These are phyloP conservation scores for Candida golubevii DNA, from an alignment of 805 yeast species.

Conservation along the genomic window DNA sequence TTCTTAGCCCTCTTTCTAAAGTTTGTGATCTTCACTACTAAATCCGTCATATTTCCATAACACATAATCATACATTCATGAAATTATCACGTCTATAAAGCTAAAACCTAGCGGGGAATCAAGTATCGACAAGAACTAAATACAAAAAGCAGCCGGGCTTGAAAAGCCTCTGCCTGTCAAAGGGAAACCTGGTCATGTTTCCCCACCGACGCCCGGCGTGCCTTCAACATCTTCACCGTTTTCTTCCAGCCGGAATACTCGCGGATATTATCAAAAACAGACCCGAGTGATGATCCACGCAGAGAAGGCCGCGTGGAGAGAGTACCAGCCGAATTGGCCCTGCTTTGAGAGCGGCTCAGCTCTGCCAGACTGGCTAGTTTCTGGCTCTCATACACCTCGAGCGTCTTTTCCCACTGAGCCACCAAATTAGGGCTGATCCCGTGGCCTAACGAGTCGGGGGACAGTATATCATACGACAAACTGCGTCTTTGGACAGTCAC, in stretches of 20 bases:
- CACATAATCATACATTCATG: too few species aligned
- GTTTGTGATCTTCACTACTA: too few species aligned
- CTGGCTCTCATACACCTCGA: slow-evolving; percentile 8
- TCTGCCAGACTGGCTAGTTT: slow-evolving; percentile 7
- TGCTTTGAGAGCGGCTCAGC: slow-evolving; percentile 9
- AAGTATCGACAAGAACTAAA: slow-evolving; percentile 1
- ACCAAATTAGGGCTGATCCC: slow-evolving; percentile 9
- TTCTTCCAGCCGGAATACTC: slow-evolving; percentile 27
- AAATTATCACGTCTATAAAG: too few species aligned
- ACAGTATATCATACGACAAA: slow-evolving; percentile 1
- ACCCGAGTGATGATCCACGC: slow-evolving; percentile 32
- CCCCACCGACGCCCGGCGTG: slow-evolving; percentile 24
- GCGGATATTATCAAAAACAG: slow-evolving; percentile 27
- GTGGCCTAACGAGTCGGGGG: slow-evolving; percentile 1
- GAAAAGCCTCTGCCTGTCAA: not conserved
- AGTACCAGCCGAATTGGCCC: slow-evolving; percentile 13
- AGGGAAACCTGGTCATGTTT: slow-evolving; percentile 4
- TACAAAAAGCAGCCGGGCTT: not conserved
- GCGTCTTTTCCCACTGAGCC: slow-evolving; percentile 15
- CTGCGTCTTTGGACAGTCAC: not conserved
- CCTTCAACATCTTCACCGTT: slow-evolving; percentile 27
- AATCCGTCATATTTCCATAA: too few species aligned
- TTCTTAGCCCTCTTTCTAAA: too few species aligned
- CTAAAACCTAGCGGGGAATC: too few species aligned
- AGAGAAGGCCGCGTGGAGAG: slow-evolving; percentile 14